Conservation (phyloP, 768 basidiomycete species). For the Rhodotorula toruloides region DNA sequence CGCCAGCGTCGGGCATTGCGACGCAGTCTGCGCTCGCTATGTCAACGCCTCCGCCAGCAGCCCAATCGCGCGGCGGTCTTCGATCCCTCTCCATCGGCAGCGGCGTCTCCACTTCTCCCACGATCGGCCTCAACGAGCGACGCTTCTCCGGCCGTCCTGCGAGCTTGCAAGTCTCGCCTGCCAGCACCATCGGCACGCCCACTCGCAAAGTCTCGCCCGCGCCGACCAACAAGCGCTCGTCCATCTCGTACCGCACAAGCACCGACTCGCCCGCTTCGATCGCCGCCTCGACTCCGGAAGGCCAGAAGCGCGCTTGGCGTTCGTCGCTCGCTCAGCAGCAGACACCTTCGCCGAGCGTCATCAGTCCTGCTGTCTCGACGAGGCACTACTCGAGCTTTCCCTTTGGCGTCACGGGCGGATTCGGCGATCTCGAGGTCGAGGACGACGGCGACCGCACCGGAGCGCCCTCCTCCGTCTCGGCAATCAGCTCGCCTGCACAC, state of each 20-base stretch:
- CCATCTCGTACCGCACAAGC: slow-evolving; percentile 34
- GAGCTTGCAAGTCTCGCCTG: neutral
- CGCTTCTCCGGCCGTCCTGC: slow-evolving; percentile 19
- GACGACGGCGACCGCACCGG: slow-evolving; percentile 2
- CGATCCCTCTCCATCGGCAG: slow-evolving; percentile 37
- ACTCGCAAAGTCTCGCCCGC: neutral
- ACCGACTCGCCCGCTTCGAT: neutral
- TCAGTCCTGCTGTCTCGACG: slow-evolving; percentile 19
- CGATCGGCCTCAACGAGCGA: slow-evolving; percentile 12
- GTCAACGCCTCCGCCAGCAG: neutral
- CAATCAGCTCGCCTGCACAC: neutral
- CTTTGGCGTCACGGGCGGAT: slow-evolving; percentile 27
- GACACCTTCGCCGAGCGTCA: neutral
- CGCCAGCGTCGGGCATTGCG: neutral
- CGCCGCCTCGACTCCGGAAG: neutral
- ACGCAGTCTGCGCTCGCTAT: neutral
- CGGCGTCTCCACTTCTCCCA: neutral
- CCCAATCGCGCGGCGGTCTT: slow-evolving; percentile 20
- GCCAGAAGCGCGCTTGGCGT: slow-evolving; percentile 1
- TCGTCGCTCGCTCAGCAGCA: neutral
- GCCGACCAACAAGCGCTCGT: slow-evolving; percentile 23
- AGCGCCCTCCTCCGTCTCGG: neutral
- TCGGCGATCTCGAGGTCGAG: slow-evolving; percentile 34
- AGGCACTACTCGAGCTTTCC: slow-evolving; percentile 25
- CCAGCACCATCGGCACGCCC: neutral